Conservation (phyloP, 2,329 filamentous ascomycete species). For the Colletotrichum sp. region DNA sequence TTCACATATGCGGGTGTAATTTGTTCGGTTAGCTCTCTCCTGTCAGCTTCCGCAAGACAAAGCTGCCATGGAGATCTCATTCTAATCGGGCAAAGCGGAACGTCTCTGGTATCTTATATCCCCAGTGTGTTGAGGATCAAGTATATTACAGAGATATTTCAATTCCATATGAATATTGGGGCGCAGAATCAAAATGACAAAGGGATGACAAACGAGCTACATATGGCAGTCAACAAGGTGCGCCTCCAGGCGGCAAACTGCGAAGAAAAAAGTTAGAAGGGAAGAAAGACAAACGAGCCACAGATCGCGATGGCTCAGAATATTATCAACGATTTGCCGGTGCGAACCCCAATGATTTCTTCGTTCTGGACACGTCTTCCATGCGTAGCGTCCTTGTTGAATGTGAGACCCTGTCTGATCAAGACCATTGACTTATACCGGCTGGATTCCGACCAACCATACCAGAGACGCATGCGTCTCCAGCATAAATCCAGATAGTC, state of each 20-base stretch:
- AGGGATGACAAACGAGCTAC: not conserved
- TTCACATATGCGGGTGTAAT: not conserved
- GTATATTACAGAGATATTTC: not conserved
- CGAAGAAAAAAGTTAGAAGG: too few relatives aligned
- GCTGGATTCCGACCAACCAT: not conserved
- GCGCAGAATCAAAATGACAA: not conserved
- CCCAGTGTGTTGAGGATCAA: not conserved
- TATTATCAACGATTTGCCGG: not conserved
- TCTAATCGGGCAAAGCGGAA: not conserved
- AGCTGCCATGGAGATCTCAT: not conserved
- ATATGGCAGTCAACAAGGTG: too few relatives aligned
- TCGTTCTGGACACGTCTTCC: not conserved
- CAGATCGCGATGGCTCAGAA: not conserved
- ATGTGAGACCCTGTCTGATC: not conserved
- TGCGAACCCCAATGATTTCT: not conserved
- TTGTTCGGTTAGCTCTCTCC: not conserved
- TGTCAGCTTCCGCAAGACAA: not conserved
- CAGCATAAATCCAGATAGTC: not conserved
- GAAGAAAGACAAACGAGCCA: not conserved
- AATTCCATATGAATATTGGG: not conserved
- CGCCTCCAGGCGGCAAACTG: too few relatives aligned
- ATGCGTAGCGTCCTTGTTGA: not conserved
- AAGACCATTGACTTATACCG: not conserved
- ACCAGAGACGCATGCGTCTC: not conserved
- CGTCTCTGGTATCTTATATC: not conserved